A percentile compares a stretch with the other conserved stretches of the same genome.
Evolutionary conservation across 768 basidiomycete genomes (phyloP).

Genomic region (Mycena galopus): DNA sequence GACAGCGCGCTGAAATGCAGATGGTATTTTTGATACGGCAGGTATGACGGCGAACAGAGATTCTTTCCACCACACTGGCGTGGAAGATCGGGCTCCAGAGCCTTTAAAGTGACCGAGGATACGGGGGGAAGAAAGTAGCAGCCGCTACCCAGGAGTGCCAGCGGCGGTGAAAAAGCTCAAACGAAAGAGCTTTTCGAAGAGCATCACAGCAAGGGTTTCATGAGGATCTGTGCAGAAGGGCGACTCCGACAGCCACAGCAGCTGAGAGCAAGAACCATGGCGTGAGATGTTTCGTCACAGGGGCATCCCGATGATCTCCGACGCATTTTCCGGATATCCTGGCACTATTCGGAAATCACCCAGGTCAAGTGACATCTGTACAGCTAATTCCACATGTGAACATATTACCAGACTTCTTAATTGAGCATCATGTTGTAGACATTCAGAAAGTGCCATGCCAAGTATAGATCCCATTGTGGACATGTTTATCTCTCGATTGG

Average conservation of each 20-base stretch:
- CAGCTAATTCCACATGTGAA: no score
- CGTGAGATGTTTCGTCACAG: slow-evolving; percentile 10
- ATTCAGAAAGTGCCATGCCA: no score
- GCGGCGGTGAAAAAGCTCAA: slow-evolving; percentile 3
- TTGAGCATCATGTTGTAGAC: no score
- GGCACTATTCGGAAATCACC: slow-evolving; percentile 12
- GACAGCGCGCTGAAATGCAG: slow-evolving; percentile 12
- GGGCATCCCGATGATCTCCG: slow-evolving; percentile 13
- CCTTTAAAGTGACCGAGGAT: slow-evolving; percentile 1
- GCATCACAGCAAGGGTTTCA: slow-evolving; percentile 8
- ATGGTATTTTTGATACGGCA: slow-evolving; percentile 21
- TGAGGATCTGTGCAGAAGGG: slow-evolving; percentile 5
- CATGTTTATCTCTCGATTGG: no score
- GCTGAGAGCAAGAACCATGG: slow-evolving; percentile 13
- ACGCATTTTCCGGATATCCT: slow-evolving; percentile 1
- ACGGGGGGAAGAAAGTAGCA: slow-evolving; percentile 7
- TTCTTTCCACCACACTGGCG: slow-evolving; percentile 18
- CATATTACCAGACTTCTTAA: no score
- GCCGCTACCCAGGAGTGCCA: not conserved
- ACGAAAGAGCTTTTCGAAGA: slow-evolving; percentile 8
- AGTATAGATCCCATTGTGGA: no score
- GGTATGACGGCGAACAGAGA: slow-evolving; percentile 10
- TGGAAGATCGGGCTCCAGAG: slow-evolving; percentile 13
- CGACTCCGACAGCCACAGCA: slow-evolving; percentile 11
- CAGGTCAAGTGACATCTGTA: slow-evolving; percentile 7